These are phyloP conservation scores for Grifola frondosa DNA, from an alignment of 1,284 basidiomycete genomes.

Conservation along the genomic window DNA sequence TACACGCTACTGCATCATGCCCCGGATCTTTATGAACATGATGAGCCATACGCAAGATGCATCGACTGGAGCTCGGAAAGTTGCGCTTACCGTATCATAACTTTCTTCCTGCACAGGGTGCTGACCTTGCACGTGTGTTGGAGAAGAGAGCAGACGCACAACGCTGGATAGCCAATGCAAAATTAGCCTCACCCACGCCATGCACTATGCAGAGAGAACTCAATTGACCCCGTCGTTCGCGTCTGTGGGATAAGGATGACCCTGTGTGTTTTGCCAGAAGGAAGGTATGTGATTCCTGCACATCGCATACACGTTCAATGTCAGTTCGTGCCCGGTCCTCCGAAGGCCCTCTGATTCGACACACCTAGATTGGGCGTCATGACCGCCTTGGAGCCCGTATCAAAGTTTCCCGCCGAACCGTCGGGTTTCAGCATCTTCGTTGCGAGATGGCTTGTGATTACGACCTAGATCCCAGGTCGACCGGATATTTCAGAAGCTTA, in stretches of 20 bases:
- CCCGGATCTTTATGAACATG: conserved; percentile 19
- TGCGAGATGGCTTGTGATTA: conserved; percentile 66
- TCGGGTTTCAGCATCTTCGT: conserved; percentile 64
- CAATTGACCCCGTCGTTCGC: conserved; percentile 36
- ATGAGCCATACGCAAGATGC: conserved; percentile 11
- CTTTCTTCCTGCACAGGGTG: conserved; percentile 24
- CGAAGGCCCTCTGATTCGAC: too few species aligned
- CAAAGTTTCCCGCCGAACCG: conserved; percentile 61
- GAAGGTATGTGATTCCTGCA: conserved; percentile 32
- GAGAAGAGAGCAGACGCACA: conserved; percentile 35
- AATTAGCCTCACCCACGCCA: conserved; percentile 14
- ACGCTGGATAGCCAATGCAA: conserved; percentile 25
- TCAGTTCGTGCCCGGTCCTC: neutral
- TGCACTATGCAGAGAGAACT: conserved; percentile 12
- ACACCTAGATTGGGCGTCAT: conserved; percentile 66
- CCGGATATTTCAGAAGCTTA: conserved; percentile 16
- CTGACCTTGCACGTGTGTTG: conserved; percentile 23
- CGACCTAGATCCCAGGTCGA: conserved; percentile 42
- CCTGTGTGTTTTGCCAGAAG: conserved; percentile 34
- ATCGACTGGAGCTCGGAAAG: conserved; percentile 3
- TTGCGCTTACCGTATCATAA: conserved; percentile 32
- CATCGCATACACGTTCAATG: conserved; percentile 1
- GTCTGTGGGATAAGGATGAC: conserved; percentile 37
- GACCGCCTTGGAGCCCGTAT: conserved; percentile 57
- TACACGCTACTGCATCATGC: conserved; percentile 18